Conservation (phyloP, 805 yeast genomes). For the Diddensiella santjacobensis region DNA sequence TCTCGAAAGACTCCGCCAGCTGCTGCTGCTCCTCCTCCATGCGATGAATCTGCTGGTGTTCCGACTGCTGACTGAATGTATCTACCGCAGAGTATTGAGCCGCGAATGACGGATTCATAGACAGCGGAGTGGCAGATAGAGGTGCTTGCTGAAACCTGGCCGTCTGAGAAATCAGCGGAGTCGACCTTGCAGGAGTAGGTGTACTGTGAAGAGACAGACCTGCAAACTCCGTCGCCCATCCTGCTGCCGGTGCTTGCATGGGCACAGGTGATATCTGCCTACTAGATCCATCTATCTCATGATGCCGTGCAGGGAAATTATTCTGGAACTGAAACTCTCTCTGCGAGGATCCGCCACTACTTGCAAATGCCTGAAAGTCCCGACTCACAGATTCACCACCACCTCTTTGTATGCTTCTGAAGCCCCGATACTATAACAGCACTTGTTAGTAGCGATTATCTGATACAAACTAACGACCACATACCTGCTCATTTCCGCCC, state of each 20-base stretch:
- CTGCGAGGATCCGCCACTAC: background rate
- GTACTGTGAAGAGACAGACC: conserved; percentile 10
- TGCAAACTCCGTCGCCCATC: conserved; percentile 18
- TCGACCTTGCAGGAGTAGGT: background rate
- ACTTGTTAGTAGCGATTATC: background rate
- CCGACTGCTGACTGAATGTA: background rate
- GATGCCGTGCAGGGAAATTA: too few species aligned
- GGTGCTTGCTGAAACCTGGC: background rate
- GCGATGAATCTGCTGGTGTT: conserved; percentile 20
- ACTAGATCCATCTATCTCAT: too few species aligned
- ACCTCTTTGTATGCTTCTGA: background rate
- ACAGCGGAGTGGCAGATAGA: background rate
- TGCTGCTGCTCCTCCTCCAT: conserved; percentile 14
- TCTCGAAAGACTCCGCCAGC: conserved; percentile 8
- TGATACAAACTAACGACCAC: conserved; percentile 1
- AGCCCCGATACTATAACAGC: background rate
- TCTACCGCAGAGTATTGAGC: background rate
- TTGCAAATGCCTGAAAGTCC: conserved; percentile 1
- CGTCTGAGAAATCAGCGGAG: background rate
- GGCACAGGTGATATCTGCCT: background rate
- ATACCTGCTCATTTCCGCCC: conserved; percentile 6
- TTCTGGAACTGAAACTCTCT: background rate
- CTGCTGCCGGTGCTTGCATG: background rate
- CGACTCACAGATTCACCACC: background rate
- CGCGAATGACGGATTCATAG: background rate